Percentiles rank a stretch among this genome's conserved stretches.
Evolutionary conservation across 805 yeast species (phyloP).

Genomic region (Candida loeiensis): DNA sequence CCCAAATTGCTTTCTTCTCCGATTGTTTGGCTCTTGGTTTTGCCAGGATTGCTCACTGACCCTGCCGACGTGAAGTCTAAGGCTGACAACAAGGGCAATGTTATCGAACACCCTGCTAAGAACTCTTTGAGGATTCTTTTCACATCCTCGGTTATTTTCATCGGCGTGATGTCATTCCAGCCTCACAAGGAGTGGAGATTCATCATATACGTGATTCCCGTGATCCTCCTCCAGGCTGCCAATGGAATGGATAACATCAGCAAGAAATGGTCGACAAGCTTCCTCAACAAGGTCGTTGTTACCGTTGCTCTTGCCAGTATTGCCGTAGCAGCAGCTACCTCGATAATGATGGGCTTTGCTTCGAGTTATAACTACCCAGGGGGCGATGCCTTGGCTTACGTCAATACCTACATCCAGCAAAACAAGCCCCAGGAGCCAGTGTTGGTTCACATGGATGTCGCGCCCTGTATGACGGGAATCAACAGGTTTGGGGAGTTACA

Average conservation of each 20-base stretch:
- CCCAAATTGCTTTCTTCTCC: constrained; percentile 39
- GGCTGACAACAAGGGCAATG: not conserved
- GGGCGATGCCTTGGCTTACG: constrained; percentile 60
- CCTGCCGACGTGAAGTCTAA: constrained; percentile 33
- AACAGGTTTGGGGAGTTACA: constrained; percentile 69
- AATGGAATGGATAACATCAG: constrained; percentile 46
- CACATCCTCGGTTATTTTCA: constrained; percentile 50
- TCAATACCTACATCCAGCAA: constrained; percentile 44
- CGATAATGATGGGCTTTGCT: constrained; percentile 52
- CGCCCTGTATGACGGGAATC: constrained; percentile 85
- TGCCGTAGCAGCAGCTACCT: constrained; percentile 30
- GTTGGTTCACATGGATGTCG: constrained; percentile 70
- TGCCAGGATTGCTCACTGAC: constrained; percentile 43
- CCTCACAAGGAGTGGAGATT: constrained; percentile 97
- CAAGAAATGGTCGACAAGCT: constrained; percentile 15
- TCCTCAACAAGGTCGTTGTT: constrained; percentile 27
- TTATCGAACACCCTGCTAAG: constrained; percentile 24
- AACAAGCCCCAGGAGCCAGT: constrained; percentile 18
- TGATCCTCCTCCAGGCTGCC: constrained; percentile 61
- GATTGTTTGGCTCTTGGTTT: constrained; percentile 38
- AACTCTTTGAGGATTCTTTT: constrained; percentile 41
- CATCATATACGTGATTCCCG: constrained; percentile 70
- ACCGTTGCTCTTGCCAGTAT: constrained; percentile 22
- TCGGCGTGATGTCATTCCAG: constrained; percentile 68
- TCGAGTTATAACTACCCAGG: constrained; percentile 88